Evolutionary conservation across 2,329 filamentous ascomycete genomes (phyloP).

Genomic region (Ascocoryne sarcoides): DNA sequence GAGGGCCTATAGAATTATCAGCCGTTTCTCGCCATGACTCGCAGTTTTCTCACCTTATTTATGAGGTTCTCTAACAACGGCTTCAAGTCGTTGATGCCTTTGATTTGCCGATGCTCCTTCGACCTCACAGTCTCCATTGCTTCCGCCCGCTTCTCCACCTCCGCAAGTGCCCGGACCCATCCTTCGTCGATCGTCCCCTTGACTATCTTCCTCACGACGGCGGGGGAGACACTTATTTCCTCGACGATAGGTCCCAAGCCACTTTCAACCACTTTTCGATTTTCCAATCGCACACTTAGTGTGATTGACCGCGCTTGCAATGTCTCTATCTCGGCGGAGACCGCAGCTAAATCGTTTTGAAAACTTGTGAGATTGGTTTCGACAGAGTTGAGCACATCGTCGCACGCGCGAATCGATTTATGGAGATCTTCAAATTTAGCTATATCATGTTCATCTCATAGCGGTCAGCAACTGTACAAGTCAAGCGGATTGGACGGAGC

Average conservation of each 20-base stretch:
- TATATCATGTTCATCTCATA: slow-evolving; percentile 66
- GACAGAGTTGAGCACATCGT: slow-evolving; percentile 87
- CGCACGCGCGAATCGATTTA: slow-evolving; percentile 79
- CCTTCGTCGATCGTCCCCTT: slow-evolving; percentile 84
- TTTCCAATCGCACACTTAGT: slow-evolving; percentile 77
- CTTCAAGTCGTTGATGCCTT: slow-evolving; percentile 73
- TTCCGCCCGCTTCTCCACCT: slow-evolving; percentile 71
- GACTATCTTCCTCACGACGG: slow-evolving; percentile 73
- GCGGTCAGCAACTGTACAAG: slow-evolving; percentile 9
- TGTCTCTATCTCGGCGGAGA: slow-evolving; percentile 92
- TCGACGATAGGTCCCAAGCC: slow-evolving; percentile 82
- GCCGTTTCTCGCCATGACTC: slow-evolving; percentile 2
- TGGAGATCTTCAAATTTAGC: slow-evolving; percentile 85
- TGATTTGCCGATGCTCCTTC: slow-evolving; percentile 53
- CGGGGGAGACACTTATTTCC: slow-evolving; percentile 80
- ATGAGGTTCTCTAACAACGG: slow-evolving; percentile 79
- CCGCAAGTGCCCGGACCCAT: slow-evolving; percentile 75
- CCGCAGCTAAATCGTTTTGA: slow-evolving; percentile 81
- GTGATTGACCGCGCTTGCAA: slow-evolving; percentile 78
- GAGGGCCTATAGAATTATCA: slow-evolving; percentile 50
- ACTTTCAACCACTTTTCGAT: slow-evolving; percentile 82
- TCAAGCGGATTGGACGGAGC: slow-evolving; percentile 30
- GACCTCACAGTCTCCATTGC: slow-evolving; percentile 57
- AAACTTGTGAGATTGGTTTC: slow-evolving; percentile 89
- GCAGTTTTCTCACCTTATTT: slow-evolving; percentile 50